A percentile compares a stretch with the other conserved stretches of the same genome.
These are phyloP conservation scores for Hypoxylon perforatum DNA, from an alignment of 495 filamentous ascomycete species.

Conservation along the genomic window DNA sequence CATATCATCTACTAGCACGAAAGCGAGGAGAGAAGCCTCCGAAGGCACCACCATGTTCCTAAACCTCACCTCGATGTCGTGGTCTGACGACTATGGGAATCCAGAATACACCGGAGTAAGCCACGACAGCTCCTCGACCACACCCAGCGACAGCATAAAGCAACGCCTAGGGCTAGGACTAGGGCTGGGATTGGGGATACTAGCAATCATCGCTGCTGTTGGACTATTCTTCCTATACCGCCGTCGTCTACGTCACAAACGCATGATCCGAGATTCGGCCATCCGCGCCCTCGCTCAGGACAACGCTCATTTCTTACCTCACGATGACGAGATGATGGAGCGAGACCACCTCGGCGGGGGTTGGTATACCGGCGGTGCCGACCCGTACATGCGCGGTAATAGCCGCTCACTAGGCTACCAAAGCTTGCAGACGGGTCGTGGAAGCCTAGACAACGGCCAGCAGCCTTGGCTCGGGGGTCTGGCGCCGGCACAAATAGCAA, in stretches of 20 bases:
- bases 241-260: constrained; percentile 53
- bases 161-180: constrained; percentile 72
- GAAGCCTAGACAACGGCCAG: constrained; percentile 28
- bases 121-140: constrained; percentile 25
- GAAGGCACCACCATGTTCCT: constrained; percentile 72
- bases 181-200: constrained; percentile 76
- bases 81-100: constrained; percentile 75
- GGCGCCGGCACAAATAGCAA: constrained; percentile 25
- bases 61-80: constrained; percentile 79
- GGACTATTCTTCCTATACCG: constrained; percentile 69
- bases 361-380: constrained; percentile 57
- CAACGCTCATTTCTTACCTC: constrained; percentile 45
- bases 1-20: constrained; percentile 65
- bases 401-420: constrained; percentile 57
- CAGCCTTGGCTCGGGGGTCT: constrained; percentile 40
- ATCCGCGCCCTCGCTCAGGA: constrained; percentile 55
- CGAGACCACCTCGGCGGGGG: constrained; percentile 42
- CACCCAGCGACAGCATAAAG: constrained; percentile 26
- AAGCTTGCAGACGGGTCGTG: constrained; percentile 47
- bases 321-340: constrained; percentile 70
- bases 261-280: constrained; percentile 49
- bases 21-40: constrained; percentile 46
- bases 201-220: constrained; percentile 62
- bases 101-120: constrained; percentile 49
- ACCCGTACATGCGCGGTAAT: constrained; percentile 53